phyloP scores from a whole-genome alignment of 768 basidiomycete genomes.

The Calocybe cyanea region DNA sequence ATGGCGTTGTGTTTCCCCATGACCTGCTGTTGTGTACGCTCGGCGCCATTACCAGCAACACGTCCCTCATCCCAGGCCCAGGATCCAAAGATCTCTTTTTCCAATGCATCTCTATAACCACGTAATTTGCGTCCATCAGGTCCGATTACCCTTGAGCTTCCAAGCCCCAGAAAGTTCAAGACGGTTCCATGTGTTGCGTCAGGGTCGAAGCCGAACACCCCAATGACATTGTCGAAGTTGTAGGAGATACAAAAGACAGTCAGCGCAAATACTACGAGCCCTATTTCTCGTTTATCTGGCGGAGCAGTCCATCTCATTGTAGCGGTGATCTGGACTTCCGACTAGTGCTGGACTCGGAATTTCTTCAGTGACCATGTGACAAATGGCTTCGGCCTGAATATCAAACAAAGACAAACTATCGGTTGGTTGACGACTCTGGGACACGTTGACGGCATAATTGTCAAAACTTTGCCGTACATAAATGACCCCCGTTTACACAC shows the following conservation, averaged over 20 bases:
- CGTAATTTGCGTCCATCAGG: slow-evolving; percentile 45
- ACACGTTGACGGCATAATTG: no score
- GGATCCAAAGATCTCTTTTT: slow-evolving; percentile 61
- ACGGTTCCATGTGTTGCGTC: slow-evolving; percentile 33
- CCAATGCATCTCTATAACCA: slow-evolving; percentile 55
- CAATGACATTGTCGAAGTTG: slow-evolving; percentile 66
- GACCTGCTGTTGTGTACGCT: slow-evolving; percentile 40
- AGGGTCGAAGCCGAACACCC: slow-evolving; percentile 44
- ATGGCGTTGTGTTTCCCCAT: slow-evolving; percentile 40
- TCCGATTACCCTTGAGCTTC: slow-evolving; percentile 31
- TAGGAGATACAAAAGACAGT: slow-evolving; percentile 67
- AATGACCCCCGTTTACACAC: no score
- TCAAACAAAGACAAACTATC: slow-evolving; percentile 2
- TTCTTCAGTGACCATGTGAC: no score
- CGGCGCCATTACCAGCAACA: slow-evolving; percentile 52
- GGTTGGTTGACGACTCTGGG: no score
- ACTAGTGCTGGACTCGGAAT: no score
- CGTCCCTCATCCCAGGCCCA: slow-evolving; percentile 65
- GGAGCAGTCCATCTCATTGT: slow-evolving; percentile 60
- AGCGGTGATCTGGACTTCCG: no score
- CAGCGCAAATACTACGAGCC: slow-evolving; percentile 63
- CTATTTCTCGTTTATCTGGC: slow-evolving; percentile 71
- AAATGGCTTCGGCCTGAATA: background rate
- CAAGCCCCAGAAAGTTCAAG: slow-evolving; percentile 36
- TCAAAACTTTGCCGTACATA: no score